phyloP scores from a whole-genome alignment of 2,329 filamentous ascomycete species.

The Aspergillus carbonarius region DNA sequence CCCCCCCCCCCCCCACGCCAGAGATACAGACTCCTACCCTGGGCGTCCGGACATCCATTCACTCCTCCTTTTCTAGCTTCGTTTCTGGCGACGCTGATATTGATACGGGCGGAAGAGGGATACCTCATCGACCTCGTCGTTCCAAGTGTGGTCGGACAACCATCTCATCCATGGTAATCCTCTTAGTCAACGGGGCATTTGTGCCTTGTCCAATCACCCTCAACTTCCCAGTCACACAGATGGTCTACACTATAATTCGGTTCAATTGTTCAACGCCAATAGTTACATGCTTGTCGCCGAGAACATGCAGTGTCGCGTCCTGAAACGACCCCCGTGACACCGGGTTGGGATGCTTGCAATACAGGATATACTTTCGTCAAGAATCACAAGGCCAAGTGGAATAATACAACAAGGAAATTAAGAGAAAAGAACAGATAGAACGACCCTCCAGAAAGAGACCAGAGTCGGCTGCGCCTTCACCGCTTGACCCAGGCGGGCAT shows the following conservation, averaged over 20 bases:
- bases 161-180: neutral
- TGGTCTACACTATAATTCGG: slow-evolving; percentile 14
- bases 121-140: neutral
- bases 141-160: slow-evolving; percentile 1
- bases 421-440: slow-evolving; percentile 19
- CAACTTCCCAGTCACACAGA: slow-evolving; percentile 10
- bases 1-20: no score
- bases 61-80: neutral
- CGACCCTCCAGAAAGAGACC: neutral
- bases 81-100: neutral
- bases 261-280: slow-evolving; percentile 21
- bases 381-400: slow-evolving; percentile 16
- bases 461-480: slow-evolving; percentile 34
- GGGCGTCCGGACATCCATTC: no score
- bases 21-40: no score
- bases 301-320: slow-evolving; percentile 20
- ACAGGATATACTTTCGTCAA: slow-evolving; percentile 20
- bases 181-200: slow-evolving; percentile 2
- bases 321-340: slow-evolving; percentile 19
- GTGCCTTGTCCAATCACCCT: slow-evolving; percentile 2
- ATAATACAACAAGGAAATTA: slow-evolving; percentile 22
- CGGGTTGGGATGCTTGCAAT: slow-evolving; percentile 14
- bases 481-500: slow-evolving; percentile 97
- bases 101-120: neutral
- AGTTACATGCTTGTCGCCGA: slow-evolving; percentile 25